Base-by-base conservation (phyloP, 345 rosid genomes). In the Cardiospermum halicacabum region DNA sequence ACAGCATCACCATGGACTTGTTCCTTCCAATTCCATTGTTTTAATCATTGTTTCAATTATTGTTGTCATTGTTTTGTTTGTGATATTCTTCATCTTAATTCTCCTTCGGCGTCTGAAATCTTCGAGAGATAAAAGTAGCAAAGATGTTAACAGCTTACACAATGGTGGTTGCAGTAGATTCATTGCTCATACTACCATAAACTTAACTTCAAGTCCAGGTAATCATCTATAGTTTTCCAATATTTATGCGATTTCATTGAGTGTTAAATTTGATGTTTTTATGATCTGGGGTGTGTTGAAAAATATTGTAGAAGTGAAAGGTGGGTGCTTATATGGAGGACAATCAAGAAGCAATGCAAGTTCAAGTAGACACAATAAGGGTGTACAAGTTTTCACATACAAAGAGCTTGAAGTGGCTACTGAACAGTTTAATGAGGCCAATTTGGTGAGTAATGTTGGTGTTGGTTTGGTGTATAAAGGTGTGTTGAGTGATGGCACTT, bases 321-420 rank as follows among this genome's bases (percentile, higher is more conserved):
- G 79, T 11, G 80, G 84, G 42, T 88, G 91, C 69, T 65, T 88
- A 11, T 54, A 73, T 57, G 82, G 78, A 62, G 82, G 77, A 27
- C 76, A 43, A 47, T 15, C 73, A 75, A 54, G 36, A 28, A 72
- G 67, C 24, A 74, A 64, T 12, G 58, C 56, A 22, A 30, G 75
- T 64, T 45, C 67, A 31, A 68, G 49, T 32, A 70, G 69, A 30
- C 11, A 43, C 51, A 7, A 16, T 6, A 81, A 31, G 75, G 85
- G 88, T 21, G 91, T 83, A 13, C 96, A 92, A 68, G 98, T 88
- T 67, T 87, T 84, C 77, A 89, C 96, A 54, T 89, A 80, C 82
- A 89, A 70, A 49, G 98, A 89, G 77, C 78, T 92, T 12, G 93
- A 89, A 71, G 55, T 64, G 26, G 96, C 89, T 9, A 88, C 98